Evolutionary conservation across 78 protist species (phyloP).

Genomic region (Paratrimastix pyriformis): DNA sequence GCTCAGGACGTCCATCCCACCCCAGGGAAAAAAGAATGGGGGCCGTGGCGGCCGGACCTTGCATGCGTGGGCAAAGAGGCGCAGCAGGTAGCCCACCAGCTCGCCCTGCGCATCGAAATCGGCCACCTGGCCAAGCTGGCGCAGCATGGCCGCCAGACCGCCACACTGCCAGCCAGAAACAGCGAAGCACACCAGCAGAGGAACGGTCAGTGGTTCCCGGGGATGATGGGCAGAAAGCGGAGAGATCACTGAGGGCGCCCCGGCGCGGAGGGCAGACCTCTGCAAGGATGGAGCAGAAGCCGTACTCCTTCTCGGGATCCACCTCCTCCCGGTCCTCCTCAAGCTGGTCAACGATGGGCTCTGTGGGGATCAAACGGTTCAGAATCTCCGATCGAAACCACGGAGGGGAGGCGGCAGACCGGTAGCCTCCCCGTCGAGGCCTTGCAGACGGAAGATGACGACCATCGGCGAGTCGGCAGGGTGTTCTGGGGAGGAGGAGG

Average conservation of each 20-base stretch:
- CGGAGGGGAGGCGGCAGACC: too few species aligned
- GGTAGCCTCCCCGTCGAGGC: conserved; percentile 82
- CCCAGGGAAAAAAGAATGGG: too few species aligned
- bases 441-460: conserved; percentile 69
- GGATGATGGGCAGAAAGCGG: too few species aligned
- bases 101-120: conserved; percentile 11
- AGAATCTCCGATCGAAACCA: too few species aligned
- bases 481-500: too few species aligned
- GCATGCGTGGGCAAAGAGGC: conserved; percentile 26
- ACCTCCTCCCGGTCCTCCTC: conserved; percentile 13
- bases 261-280: too few species aligned
- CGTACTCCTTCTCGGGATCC: conserved; percentile 61
- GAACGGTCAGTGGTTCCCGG: too few species aligned
- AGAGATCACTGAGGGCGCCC: too few species aligned
- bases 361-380: too few species aligned
- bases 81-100: conserved; percentile 30
- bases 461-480: conserved; percentile 67
- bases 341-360: conserved; percentile 45
- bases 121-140: not conserved
- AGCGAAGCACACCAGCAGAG: not conserved
- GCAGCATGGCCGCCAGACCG: conserved; percentile 33
- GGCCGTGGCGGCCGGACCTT: too few species aligned
- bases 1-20: too few species aligned
- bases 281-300: conserved; percentile 38
- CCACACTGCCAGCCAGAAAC: conserved; percentile 12